phyloP scores from a whole-genome alignment of 148 eudicot genomes.

The Chenopodium quinoa region DNA sequence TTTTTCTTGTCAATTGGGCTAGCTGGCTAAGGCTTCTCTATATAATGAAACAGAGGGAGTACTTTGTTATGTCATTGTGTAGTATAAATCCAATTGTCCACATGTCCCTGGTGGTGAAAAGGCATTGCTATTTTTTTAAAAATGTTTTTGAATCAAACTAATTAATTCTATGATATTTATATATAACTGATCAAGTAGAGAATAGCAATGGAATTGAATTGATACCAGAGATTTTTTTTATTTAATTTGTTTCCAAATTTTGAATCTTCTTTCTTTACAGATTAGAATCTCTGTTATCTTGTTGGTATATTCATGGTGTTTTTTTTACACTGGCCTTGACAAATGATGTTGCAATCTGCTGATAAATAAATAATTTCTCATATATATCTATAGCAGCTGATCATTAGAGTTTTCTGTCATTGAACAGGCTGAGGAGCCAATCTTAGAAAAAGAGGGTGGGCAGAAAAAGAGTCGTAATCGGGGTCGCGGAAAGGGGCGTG shows the following conservation, averaged over 20 bases:
- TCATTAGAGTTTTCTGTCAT: not conserved
- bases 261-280: not conserved
- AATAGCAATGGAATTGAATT: not conserved
- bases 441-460: slow-evolving; percentile 51
- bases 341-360: not conserved
- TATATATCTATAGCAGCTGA: not conserved
- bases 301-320: not conserved
- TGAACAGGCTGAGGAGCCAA: slow-evolving; percentile 63
- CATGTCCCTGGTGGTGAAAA: too few species aligned
- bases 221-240: not conserved
- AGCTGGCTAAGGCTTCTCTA: too few species aligned
- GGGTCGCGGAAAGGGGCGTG: slow-evolving; percentile 70
- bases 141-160: not conserved
- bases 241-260: not conserved
- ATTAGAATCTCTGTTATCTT: not conserved
- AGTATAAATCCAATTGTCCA: too few species aligned
- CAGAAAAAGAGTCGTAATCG: slow-evolving; percentile 67
- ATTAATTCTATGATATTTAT: not conserved
- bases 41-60: too few species aligned
- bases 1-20: too few species aligned
- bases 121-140: too few species aligned
- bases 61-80: too few species aligned
- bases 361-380: not conserved
- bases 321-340: not conserved
- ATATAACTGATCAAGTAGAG: not conserved